phyloP scores from a whole-genome alignment of 805 yeast genomes.

The Yamadazyma ubonensis region DNA sequence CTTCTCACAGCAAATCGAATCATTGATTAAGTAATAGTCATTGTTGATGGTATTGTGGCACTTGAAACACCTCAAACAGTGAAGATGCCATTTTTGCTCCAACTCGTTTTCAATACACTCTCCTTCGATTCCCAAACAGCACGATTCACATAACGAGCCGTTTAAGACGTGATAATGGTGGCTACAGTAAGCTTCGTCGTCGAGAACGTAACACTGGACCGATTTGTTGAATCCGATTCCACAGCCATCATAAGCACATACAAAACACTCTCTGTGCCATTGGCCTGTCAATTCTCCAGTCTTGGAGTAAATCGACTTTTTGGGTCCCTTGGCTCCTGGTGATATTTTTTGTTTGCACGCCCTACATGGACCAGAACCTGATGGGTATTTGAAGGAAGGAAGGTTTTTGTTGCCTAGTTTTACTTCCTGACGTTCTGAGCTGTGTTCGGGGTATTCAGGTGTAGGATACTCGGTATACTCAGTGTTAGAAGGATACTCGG shows the following conservation, averaged over 20 bases:
- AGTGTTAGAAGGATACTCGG: no score
- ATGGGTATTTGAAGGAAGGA: conserved; percentile 30
- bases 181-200: conserved; percentile 81
- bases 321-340: conserved; percentile 34
- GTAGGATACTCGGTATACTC: neutral
- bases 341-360: conserved; percentile 57
- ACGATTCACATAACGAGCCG: conserved; percentile 68
- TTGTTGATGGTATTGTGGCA: conserved; percentile 52
- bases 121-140: conserved; percentile 83
- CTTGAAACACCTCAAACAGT: conserved; percentile 66
- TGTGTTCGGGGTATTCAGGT: neutral
- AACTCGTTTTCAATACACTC: conserved; percentile 79
- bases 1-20: conserved; percentile 51
- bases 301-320: conserved; percentile 76
- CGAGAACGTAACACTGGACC: conserved; percentile 69
- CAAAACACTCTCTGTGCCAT: conserved; percentile 90
- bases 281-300: conserved; percentile 84
- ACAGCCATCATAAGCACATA: conserved; percentile 60
- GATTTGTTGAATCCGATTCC: conserved; percentile 53
- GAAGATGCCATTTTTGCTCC: conserved; percentile 68
- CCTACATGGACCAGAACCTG: conserved; percentile 84
- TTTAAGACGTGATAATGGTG: conserved; percentile 74
- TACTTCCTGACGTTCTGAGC: conserved; percentile 8
- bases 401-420: conserved; percentile 2
- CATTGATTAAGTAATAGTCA: conserved; percentile 56